Base-by-base conservation (phyloP, 2,329 filamentous ascomycete genomes). In the Huntiella abstrusa region DNA sequence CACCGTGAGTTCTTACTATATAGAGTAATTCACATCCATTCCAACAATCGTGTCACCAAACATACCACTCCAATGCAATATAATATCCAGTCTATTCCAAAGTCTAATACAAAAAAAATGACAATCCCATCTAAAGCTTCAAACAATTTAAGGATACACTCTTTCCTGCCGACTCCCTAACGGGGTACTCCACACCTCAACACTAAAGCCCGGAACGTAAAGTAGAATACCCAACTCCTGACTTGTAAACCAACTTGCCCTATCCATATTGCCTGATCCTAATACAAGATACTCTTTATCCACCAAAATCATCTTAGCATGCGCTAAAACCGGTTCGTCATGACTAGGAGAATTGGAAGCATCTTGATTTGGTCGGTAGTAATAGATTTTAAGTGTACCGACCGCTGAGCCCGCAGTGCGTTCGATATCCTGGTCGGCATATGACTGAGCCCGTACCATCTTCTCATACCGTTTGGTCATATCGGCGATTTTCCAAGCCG, bases 161-260 rank as follows among this genome's bases (percentile, higher is more conserved):
- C 45, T 15, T 7, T 50, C 48, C 12, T 58, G 55, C 43, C 64
- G 59, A 46, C 55, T 58, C 17, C 59, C 57, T 3, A 65, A 53
- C 5, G 64, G 58, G 5, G 53, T 54, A 13, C 64, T 59, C 64
- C 64, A 67, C 4, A 65, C 51, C n/a, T 54, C 53, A 33, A 57
- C 54, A 3, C 57, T 59, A 33, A 64, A 60, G 1, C 55, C 59
- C 2, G 63, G 62, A n/a, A 62, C 61, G 39, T 69, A 61, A 46
- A 76, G 69, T 36, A 76, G 55, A 28, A 91, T 64, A 1, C 83
- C 83, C 16, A 91, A 63, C 61, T 92, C 84, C 60, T 91, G 84
- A 58, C 81, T 87, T 4, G 84, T 91, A 60, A 75, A 87, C 81
- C 82, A 91, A 57, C 81, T 87, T 5, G 84, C 83, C 1, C 83